Conservation (phyloP, 768 basidiomycete genomes). For the Neoboletus subvelutipes region DNA sequence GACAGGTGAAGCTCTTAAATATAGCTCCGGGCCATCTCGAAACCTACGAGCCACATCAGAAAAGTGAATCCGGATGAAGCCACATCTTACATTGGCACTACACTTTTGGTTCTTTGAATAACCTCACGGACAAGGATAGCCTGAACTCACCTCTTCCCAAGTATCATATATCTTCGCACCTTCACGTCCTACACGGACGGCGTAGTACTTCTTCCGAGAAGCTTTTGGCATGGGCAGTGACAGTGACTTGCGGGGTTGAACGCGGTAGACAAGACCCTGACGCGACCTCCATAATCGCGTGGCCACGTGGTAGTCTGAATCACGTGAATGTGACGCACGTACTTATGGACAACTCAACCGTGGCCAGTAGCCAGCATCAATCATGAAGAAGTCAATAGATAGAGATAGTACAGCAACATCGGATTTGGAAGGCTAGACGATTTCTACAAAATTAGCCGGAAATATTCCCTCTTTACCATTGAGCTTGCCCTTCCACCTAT, state of each 20-base stretch:
- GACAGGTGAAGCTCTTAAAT: slow-evolving; percentile 52
- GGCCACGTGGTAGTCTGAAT: background rate
- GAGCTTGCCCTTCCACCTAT: slow-evolving; percentile 78
- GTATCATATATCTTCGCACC: slow-evolving; percentile 56
- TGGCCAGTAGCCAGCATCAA: background rate
- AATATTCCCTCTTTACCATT: slow-evolving; percentile 64
- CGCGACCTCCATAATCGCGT: background rate
- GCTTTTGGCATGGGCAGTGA: slow-evolving; percentile 29
- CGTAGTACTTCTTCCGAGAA: slow-evolving; percentile 51
- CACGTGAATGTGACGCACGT: background rate
- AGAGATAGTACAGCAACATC: background rate
- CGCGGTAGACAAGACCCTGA: background rate
- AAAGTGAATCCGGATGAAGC: background rate
- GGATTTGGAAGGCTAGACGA: slow-evolving; percentile 35
- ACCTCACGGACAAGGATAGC: background rate
- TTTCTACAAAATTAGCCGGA: slow-evolving; percentile 83
- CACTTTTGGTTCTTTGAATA: slow-evolving; percentile 36
- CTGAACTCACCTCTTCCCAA: slow-evolving; percentile 57
- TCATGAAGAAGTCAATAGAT: background rate
- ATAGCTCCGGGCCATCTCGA: slow-evolving; percentile 50
- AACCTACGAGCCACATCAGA: slow-evolving; percentile 38
- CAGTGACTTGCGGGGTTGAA: background rate
- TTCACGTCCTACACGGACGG: slow-evolving; percentile 55
- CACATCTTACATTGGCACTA: slow-evolving; percentile 40
- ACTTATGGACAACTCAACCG: no score